Evolutionary conservation across 805 yeast genomes (phyloP), one percentile per base, ranked within the genome.

Genomic region (Starmerella asiatica): DNA sequence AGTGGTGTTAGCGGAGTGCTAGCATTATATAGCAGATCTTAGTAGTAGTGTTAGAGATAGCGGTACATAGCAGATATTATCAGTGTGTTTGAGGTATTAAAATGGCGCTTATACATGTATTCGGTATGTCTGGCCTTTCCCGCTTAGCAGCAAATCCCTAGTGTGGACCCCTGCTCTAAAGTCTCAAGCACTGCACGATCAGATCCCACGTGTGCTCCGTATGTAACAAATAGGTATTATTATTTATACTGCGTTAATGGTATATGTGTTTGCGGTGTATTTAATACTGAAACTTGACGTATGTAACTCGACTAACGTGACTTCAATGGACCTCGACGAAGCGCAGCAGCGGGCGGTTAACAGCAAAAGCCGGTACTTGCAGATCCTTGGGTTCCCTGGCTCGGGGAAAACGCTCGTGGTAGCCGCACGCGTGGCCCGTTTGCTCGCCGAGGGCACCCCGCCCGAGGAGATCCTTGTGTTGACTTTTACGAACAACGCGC

Each of bases 401-500:
- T 73, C 79, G 1, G 78, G 78, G 21, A 88, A 88, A 57, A 88
- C 98, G 1, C 77, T 75, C 54, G 91, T 88, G 2, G 58, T 88
- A 24, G 76, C 84, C 0, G 67, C 84, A 2, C 64, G 94, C 36
- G 93, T 88, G 8, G 91, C 88, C 1, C 70, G 75, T 50, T 61
- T 86, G 23, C 50, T 86, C 7, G 46, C 71, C 4, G 56, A 66
- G 29, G 58, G 66, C 3, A 58, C 79, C 1, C 62, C 64, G 1
- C 86, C 96, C 0, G 64, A 67, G 24, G 61, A 69, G 33, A 69
- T 88, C 16, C 70, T 88, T 1, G 93, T 86, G 15, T 82, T 95
- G 3, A 86, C 97, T 0, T 88, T 91, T 63, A 86, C 97, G 8
- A 83, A 82, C 51, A 82, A 79, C 51, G 96, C 98, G 0, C 88